phyloP scores from a whole-genome alignment of 225 moss, liverwort and hornwort genomes.

The Thuidium tamariscinum region DNA sequence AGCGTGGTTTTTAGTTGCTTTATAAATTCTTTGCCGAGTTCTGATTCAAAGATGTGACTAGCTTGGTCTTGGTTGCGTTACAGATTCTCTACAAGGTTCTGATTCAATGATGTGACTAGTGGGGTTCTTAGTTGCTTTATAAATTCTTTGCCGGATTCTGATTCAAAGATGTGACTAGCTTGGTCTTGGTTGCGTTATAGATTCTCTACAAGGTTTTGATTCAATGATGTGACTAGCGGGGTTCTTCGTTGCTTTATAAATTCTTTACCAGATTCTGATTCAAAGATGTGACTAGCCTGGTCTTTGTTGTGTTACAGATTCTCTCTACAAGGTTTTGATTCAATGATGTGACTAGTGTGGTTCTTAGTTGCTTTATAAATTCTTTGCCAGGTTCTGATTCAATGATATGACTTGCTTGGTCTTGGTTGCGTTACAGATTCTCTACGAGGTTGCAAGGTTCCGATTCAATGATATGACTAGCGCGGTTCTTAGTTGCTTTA shows the following conservation, averaged over 20 bases:
- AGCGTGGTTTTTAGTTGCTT: rapidly evolving
- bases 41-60: too few relatives aligned
- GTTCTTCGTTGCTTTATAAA: neutral
- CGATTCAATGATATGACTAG: neutral
- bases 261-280: too few relatives aligned
- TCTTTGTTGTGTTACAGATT: neutral
- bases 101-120: neutral
- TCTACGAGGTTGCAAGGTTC: rapidly evolving
- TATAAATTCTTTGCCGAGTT: neutral
- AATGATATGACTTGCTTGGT: rapidly evolving
- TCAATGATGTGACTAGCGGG: neutral
- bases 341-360: neutral
- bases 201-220: too few relatives aligned
- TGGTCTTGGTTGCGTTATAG: neutral
- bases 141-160: too few relatives aligned
- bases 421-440: neutral
- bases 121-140: neutral
- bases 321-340: neutral
- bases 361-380: neutral
- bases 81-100: neutral
- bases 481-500: rapidly evolving
- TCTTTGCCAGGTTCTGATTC: neutral
- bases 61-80: too few relatives aligned
- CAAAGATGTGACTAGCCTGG: too few relatives aligned
- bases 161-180: neutral